Conservation (phyloP, 2,329 filamentous ascomycete genomes). For the Neofusicoccum ribis region DNA sequence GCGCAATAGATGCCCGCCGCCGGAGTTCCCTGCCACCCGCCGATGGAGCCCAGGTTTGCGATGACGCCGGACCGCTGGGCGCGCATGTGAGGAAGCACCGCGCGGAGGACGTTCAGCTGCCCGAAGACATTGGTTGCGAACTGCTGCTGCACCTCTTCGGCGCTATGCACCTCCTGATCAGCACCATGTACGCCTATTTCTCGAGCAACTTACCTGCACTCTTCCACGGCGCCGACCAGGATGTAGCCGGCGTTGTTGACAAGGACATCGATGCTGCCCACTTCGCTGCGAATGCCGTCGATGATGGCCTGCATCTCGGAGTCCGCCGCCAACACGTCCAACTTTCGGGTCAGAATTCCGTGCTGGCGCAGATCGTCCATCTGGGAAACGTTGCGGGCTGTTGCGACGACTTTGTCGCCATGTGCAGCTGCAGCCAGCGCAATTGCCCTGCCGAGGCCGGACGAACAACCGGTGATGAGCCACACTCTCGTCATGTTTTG, state of each 20-base stretch:
- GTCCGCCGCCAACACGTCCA: constrained; percentile 68
- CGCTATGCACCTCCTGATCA: too few relatives aligned
- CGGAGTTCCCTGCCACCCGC: constrained; percentile 81
- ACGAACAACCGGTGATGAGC: constrained; percentile 87
- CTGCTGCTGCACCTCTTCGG: constrained; percentile 71
- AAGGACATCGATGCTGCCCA: constrained; percentile 85
- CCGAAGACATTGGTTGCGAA: constrained; percentile 92
- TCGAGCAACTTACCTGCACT: neutral
- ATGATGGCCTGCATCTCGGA: constrained; percentile 41
- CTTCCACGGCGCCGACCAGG: neutral
- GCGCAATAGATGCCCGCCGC: constrained; percentile 92
- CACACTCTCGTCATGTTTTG: constrained; percentile 3
- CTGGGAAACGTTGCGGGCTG: constrained; percentile 59
- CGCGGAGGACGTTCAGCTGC: constrained; percentile 95
- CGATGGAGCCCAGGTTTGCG: constrained; percentile 92
- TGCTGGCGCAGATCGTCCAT: neutral
- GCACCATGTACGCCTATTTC: too few relatives aligned
- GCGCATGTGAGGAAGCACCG: constrained; percentile 82
- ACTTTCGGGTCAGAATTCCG: constrained; percentile 58
- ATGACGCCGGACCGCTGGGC: constrained; percentile 78
- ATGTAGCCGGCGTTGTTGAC: constrained; percentile 85
- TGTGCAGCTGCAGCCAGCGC: constrained; percentile 79
- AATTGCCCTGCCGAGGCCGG: constrained; percentile 79
- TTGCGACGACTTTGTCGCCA: constrained; percentile 83
- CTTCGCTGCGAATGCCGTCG: constrained; percentile 70